Evolutionary conservation across 2,329 filamentous ascomycete species (phyloP).

Genomic region (Colletotrichum sidae): DNA sequence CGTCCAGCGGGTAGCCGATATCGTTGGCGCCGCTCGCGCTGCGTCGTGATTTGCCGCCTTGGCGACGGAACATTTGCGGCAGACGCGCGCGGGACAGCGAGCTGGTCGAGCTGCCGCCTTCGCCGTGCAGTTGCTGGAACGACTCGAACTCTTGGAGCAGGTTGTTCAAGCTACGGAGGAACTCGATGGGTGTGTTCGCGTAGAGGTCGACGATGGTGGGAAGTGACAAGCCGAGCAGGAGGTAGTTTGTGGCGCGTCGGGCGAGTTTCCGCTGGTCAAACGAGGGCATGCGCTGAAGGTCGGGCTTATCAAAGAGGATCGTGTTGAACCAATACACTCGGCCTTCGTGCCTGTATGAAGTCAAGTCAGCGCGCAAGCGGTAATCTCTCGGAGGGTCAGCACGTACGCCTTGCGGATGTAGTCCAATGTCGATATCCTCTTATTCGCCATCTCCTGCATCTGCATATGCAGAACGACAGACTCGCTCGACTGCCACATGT

Average conservation of each 20-base stretch:
- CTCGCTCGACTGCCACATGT: constrained; percentile 55
- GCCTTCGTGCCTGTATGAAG: constrained; percentile 80
- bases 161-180: constrained; percentile 86
- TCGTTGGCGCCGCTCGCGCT: constrained; percentile 61
- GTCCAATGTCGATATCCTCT: constrained; percentile 93
- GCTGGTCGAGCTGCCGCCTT: constrained; percentile 76
- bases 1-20: constrained; percentile 45
- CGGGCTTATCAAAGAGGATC: constrained; percentile 85
- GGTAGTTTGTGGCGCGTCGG: constrained; percentile 91
- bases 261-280: constrained; percentile 87
- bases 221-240: constrained; percentile 91
- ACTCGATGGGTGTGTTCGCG: constrained; percentile 82
- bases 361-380: constrained; percentile 18
- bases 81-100: constrained; percentile 83
- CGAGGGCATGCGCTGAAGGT: constrained; percentile 85
- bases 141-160: constrained; percentile 93
- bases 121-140: constrained; percentile 88
- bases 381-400: neutral
- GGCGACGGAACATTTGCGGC: constrained; percentile 84
- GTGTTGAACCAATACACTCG: constrained; percentile 99
- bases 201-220: constrained; percentile 91
- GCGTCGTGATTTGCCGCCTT: constrained; percentile 67
- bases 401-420: constrained; percentile 92
- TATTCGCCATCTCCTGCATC: constrained; percentile 87
- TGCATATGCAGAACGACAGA: constrained; percentile 66